A percentile compares a stretch with the other conserved stretches of the same genome.
These are phyloP conservation scores for Xylaria sp. DNA, from an alignment of 2,329 filamentous ascomycete species.

Conservation along the genomic window DNA sequence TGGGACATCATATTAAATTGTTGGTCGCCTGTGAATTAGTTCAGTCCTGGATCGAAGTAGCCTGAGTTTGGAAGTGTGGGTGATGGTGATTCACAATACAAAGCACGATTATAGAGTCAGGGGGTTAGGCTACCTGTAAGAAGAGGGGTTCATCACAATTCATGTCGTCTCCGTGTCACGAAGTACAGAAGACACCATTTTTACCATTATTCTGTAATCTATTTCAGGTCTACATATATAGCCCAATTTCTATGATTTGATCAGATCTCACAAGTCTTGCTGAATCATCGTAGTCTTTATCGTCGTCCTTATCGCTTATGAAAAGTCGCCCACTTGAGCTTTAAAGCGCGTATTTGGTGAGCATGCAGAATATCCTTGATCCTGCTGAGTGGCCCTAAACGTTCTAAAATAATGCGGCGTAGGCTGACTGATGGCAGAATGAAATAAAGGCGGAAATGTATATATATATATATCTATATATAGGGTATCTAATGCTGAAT, in stretches of 20 bases:
- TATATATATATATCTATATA: neutral
- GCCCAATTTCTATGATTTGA: neutral
- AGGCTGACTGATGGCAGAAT: neutral
- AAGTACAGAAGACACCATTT: neutral
- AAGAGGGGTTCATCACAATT: neutral
- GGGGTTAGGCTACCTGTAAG: neutral
- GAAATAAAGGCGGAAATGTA: neutral
- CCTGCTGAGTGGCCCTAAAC: neutral
- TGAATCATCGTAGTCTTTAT: too few species aligned
- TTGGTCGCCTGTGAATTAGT: neutral
- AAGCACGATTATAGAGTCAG: too few species aligned
- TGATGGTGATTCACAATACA: too few species aligned
- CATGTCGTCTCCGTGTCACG: neutral
- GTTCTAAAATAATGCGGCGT: neutral
- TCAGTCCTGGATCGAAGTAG: neutral
- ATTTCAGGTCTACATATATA: neutral
- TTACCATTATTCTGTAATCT: neutral
- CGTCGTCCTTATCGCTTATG: too few species aligned
- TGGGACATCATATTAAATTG: neutral
- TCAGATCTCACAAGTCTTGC: neutral
- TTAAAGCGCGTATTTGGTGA: neutral
- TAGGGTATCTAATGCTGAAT: constrained; percentile 31
- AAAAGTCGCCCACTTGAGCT: neutral
- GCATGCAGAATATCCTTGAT: neutral
- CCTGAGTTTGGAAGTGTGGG: neutral